Evolutionary conservation across 208 protist species (phyloP), one percentile per base, ranked within the genome.

Genomic region (Leishmania guyanensis): DNA sequence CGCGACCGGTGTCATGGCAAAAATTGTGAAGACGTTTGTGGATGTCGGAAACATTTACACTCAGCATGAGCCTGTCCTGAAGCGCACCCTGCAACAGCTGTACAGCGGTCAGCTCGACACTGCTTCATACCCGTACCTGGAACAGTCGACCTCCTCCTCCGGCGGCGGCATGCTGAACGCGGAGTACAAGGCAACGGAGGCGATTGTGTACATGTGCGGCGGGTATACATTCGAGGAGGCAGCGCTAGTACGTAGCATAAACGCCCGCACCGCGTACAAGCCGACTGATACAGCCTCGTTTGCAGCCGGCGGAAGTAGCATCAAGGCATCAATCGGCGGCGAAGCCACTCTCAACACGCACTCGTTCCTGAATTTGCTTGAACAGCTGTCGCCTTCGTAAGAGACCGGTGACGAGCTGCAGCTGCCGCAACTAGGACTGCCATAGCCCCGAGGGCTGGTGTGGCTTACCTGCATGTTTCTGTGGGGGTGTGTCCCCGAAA

Each of bases 41-140:
- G 92, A 95, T 77, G 96, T 98, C 36, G 91, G 95, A n/a, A 99
- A 99, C 83, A 96, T 99, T 36, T 99, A 99, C 92, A 99, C 98
- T 1, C 97, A 99, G 89, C 99, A 99, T 86, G 91, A 98, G 88
- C 98, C 98, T 22, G 81, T 95, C 26, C 80, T 99, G 70, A 91
- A 93, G 71, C 84, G 92, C 48, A 96, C 93, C 4, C 78, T 99
- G 50, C 86, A 89, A 84, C 86, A 95, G 81, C 76, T 95, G 26
- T 91, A 91, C 75, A 92, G 84, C 64, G 92, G 92, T 50, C 79
- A 83, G 77, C 86, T 97, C 10, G 82, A 92, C 54, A 9, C 70
- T 3, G 83, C 75, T 10, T 78, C 78, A 26, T 94, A 93, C 77
- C 92, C 92, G n/a, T 95, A 95, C 80, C 64, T 86, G 39, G 84